Conservation (phyloP, 805 yeast species). For the Geotrichum ghanense region DNA sequence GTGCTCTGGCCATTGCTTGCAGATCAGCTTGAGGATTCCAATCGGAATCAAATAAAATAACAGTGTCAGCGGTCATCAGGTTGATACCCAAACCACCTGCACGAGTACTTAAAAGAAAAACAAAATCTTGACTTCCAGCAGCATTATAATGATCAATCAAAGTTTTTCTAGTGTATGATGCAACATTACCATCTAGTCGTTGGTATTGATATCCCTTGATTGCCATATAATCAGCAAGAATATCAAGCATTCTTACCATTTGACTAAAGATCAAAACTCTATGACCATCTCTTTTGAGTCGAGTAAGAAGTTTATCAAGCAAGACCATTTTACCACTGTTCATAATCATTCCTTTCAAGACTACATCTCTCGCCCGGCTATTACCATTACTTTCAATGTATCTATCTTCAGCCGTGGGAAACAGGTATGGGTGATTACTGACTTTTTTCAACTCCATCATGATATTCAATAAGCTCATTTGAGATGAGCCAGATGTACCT, state of each 20-base stretch:
- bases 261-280: conserved; percentile 91
- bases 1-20: conserved; percentile 99
- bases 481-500: conserved; percentile 65
- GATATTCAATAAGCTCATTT: conserved; percentile 74
- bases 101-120: conserved; percentile 80
- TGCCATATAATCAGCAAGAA: conserved; percentile 82
- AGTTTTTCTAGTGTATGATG: conserved; percentile 84
- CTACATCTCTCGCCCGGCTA: conserved; percentile 61
- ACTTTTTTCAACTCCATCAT: conserved; percentile 97
- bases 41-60: conserved; percentile 92
- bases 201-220: conserved; percentile 85
- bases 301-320: conserved; percentile 74
- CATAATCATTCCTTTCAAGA: conserved; percentile 87
- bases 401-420: conserved; percentile 83
- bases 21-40: conserved; percentile 99
- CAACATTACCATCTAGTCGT: conserved; percentile 92
- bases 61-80: conserved; percentile 98
- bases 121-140: conserved; percentile 85
- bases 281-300: conserved; percentile 88
- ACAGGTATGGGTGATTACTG: conserved; percentile 91
- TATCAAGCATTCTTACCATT: conserved; percentile 95
- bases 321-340: conserved; percentile 97
- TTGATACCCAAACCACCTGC: conserved; percentile 99
- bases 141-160: conserved; percentile 96
- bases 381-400: conserved; percentile 29